These are phyloP conservation scores for Solanum pennellii DNA, from an alignment of 257 asterid genomes.

Conservation along the genomic window DNA sequence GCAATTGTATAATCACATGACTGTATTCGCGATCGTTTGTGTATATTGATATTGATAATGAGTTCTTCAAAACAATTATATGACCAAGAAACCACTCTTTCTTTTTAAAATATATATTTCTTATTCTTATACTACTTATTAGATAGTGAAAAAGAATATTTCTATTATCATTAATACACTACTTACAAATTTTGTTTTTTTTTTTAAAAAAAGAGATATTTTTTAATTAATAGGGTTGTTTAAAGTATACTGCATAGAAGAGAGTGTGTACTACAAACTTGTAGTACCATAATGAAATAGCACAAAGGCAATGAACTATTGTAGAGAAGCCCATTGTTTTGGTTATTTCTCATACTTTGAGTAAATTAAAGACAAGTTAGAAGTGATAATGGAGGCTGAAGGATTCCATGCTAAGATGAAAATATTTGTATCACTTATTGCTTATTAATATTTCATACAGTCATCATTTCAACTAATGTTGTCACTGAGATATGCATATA, in stretches of 20 bases:
- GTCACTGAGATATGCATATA: background rate
- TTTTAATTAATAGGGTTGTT: background rate
- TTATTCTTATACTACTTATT: background rate
- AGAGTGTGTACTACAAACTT: background rate
- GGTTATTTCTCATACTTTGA: background rate
- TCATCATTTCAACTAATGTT: no score
- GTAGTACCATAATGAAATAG: background rate
- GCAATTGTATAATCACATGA: background rate
- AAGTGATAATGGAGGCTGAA: background rate
- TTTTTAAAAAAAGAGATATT: background rate
- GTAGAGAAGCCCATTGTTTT: background rate
- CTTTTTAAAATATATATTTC: no score
- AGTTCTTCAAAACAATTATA: background rate
- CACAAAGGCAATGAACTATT: background rate
- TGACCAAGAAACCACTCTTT: background rate
- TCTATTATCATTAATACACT: background rate
- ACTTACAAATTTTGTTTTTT: background rate
- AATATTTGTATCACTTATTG: background rate
- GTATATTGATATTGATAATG: background rate
- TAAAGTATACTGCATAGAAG: background rate
- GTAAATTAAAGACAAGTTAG: background rate
- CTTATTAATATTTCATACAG: no score
- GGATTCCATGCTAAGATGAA: slow-evolving; percentile 39
- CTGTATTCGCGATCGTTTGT: background rate
- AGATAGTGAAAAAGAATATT: background rate